Conservation (phyloP, 108 stramenopile species). For the Cyclotella cryptica region DNA sequence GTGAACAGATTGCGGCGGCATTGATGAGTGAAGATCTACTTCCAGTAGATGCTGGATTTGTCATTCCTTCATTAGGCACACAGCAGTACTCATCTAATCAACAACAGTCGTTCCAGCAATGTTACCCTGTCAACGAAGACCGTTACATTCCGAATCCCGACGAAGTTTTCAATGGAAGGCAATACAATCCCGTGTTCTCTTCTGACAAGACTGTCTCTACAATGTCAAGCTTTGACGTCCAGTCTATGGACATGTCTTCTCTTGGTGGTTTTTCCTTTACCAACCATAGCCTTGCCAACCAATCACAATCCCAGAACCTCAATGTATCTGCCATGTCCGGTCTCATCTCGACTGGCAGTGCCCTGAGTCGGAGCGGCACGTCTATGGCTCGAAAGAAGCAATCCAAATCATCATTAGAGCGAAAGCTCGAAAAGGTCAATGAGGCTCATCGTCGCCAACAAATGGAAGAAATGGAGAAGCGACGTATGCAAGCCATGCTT, state of each 20-base stretch:
- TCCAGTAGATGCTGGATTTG: constrained; percentile 41
- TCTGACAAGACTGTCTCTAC: constrained; percentile 49
- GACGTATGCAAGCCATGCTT: constrained; percentile 6
- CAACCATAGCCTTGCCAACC: constrained; percentile 2
- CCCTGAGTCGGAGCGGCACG: constrained; percentile 11
- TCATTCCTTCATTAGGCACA: constrained; percentile 29
- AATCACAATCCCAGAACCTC: constrained; percentile 15
- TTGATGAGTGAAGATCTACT: constrained; percentile 27
- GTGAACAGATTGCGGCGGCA: constrained; percentile 21
- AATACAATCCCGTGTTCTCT: constrained; percentile 32
- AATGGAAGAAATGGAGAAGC: constrained; percentile 30
- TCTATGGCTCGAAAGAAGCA: constrained; percentile 20
- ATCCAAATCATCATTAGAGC: constrained; percentile 38
- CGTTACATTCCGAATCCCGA: constrained; percentile 1
- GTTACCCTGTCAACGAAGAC: constrained; percentile 19
- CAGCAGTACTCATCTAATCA: constrained; percentile 11
- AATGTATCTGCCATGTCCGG: constrained; percentile 32
- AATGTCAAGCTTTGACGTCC: constrained; percentile 37
- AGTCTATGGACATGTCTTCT: constrained; percentile 48
- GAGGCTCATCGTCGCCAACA: constrained; percentile 39
- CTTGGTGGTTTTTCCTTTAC: constrained; percentile 42
- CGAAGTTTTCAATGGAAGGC: constrained; percentile 18
- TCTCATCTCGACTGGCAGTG: constrained; percentile 25
- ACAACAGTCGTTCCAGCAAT: constrained; percentile 23
- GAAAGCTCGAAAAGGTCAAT: constrained; percentile 51